Base-by-base conservation (phyloP, 441 rosid genomes). In the Syzygium syzygioides region DNA sequence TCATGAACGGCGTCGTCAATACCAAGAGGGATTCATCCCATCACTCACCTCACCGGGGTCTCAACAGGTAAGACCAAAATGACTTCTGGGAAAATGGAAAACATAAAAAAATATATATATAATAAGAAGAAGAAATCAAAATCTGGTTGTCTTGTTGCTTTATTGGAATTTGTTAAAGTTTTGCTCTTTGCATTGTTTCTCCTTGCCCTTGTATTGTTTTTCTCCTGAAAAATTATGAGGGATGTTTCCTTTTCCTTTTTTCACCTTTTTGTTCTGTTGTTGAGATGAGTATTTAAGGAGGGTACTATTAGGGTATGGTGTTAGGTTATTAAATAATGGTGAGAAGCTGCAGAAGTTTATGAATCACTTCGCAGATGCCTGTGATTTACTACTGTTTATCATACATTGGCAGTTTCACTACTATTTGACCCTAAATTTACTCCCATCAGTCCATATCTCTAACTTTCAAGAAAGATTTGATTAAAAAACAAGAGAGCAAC, bases 11-110 rank as follows among this genome's bases (percentile, higher is more conserved):
- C 37, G 88, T 91, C 84, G 92, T 89, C 37, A 90, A 92, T 84
- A 62, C 90, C 19, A 95, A 93, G 90, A 95, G 91, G 91, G 94
- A 93, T 86, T 94, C 95, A 8, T 91, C 94, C 90, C 91, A 93
- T 91, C 92, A 90, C 3, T 91, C 91, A 50, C 93, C 93, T 52
- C 92, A 89, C 89, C 93, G 86, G 53, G 86, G 92, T 85, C 93
- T 91, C 87, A 93, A 90, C 90, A 95, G 92, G 98, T 96, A 93
- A 93, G 93, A n/a, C 18, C 54, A 14, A 55, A 71, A 17, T 28
- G 34, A 79, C 41, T 71, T 53, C 37, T 83, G 79, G 45, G 57
- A 57, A 52, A 55, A 30, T 23, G 86, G 64, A 55, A 37, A 32
- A 20, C 45, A 11, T 37, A 5, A 20, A 71, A 71, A 71, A 37